A percentile compares a stretch with the other conserved stretches of the same genome.
These are phyloP conservation scores for Pichia deserticola DNA, from an alignment of 805 yeast species.

Conservation along the genomic window DNA sequence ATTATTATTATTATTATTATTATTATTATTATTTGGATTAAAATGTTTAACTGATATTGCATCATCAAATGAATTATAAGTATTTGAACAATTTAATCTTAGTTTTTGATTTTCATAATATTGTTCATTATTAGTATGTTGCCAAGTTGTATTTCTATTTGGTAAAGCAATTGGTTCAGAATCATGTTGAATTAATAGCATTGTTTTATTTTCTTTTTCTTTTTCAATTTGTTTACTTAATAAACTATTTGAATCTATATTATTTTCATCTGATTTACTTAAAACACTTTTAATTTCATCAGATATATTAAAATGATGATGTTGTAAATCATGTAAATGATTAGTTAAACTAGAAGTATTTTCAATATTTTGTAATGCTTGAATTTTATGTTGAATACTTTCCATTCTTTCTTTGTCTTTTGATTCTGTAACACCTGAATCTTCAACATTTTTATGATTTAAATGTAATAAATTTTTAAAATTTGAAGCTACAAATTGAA, in stretches of 20 bases:
- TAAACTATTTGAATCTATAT: neutral
- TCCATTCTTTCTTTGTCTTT: conserved; percentile 3
- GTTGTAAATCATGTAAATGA: too few species aligned
- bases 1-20: too few species aligned
- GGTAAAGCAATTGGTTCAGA: conserved; percentile 8
- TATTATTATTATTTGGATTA: too few species aligned
- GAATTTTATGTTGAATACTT: conserved; percentile 1
- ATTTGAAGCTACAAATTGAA: neutral
- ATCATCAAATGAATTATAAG: neutral
- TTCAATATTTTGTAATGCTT: neutral
- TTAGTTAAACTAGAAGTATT: too few species aligned
- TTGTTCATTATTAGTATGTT: conserved; percentile 4
- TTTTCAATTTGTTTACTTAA: neutral
- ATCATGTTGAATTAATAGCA: neutral
- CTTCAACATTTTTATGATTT: neutral
- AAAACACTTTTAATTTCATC: neutral
- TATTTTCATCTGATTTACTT: neutral
- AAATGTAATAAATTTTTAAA: neutral
- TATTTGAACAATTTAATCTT: neutral
- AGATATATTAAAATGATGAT: too few species aligned
- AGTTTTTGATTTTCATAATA: neutral
- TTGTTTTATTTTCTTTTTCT: neutral
- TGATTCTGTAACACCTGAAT: conserved; percentile 4
- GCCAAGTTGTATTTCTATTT: conserved; percentile 7
- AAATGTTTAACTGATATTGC: neutral